Base-by-base conservation (phyloP, 441 rosid species). In the Erysimum pusillum region DNA sequence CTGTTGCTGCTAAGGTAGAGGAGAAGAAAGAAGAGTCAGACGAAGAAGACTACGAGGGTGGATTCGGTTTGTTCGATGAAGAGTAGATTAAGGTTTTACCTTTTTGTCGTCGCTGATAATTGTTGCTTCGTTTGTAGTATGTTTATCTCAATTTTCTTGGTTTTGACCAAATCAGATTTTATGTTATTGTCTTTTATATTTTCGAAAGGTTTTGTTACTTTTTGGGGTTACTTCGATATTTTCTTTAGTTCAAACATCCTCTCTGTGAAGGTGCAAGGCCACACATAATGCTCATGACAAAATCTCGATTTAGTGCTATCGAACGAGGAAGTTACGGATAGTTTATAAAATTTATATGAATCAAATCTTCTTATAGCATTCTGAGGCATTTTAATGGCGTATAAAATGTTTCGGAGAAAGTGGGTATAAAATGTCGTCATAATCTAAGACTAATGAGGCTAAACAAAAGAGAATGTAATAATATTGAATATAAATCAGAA, bases 21-120 rank as follows among this genome's bases (percentile, higher is more conserved):
- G 81, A 76, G 80, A 80, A 80, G 77, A 80, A 89, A 7, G 95
- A 81, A 1, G 99, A 91, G 83, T 89, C 97, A 1, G 99, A 96
- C 41, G 99, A 91, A 1, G 97, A 96, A 68, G 84, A 90, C 63
- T 79, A 79, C 4, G 73, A 53, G 8, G 82, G 82, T 91, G 97
- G 94, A 69, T 88, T 93, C 63, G 76, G 94, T 71, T 76, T 95
- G 72, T 95, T 95, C 54, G 98, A 90, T 42, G 83, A 79, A 5
- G 79, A 79, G 22, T 75, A 75, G 79, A 75, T 74, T 31, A 39
- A 57, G 12, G 39, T 54, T 6, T 56, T 51, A 38, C 17, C 62
- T 77, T 71, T 64, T 64, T 77, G 80, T 70, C 56, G 11, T 22
- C 45, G 51, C 65, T 58, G 36, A 42, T 62, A 76, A 71, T 20